Percentiles rank a stretch among this genome's conserved stretches.
These are phyloP conservation scores for Candida bentonensis DNA, from an alignment of 805 yeast genomes.

Conservation along the genomic window DNA sequence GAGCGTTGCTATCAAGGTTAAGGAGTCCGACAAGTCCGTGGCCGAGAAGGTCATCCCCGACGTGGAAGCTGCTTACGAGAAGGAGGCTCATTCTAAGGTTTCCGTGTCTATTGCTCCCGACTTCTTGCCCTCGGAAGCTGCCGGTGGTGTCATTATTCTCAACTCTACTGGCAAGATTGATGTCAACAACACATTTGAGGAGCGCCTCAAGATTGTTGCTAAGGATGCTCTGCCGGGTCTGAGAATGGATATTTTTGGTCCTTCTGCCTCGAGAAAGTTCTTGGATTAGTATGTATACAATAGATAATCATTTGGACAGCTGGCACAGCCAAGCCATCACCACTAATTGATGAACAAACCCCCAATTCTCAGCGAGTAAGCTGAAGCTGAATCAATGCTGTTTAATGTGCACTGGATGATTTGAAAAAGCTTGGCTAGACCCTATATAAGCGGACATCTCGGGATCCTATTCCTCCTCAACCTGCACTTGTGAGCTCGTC, in stretches of 20 bases:
- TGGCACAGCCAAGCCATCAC: too few relatives aligned
- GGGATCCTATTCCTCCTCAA: too few relatives aligned
- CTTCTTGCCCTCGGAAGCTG: slow-evolving; percentile 44
- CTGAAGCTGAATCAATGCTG: too few relatives aligned
- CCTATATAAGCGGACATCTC: too few relatives aligned
- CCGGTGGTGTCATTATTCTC: slow-evolving; percentile 76
- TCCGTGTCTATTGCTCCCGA: slow-evolving; percentile 43
- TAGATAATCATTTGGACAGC: too few relatives aligned
- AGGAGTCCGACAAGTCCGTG: slow-evolving; percentile 46
- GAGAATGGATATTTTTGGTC: slow-evolving; percentile 64
- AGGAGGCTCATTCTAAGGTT: slow-evolving; percentile 43
- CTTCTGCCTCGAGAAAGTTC: slow-evolving; percentile 75
- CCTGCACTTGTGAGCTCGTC: too few relatives aligned
- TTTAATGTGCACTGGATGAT: too few relatives aligned
- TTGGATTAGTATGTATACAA: slow-evolving; percentile 58
- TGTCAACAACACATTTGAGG: slow-evolving; percentile 86
- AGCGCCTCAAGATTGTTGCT: slow-evolving; percentile 71
- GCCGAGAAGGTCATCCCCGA: slow-evolving; percentile 48
- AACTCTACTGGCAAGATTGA: slow-evolving; percentile 72
- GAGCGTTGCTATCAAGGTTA: slow-evolving; percentile 47
- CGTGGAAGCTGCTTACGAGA: slow-evolving; percentile 51
- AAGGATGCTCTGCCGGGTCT: slow-evolving; percentile 86
- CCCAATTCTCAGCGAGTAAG: too few relatives aligned
- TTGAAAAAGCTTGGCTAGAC: too few relatives aligned
- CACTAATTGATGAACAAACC: too few relatives aligned